These are phyloP conservation scores for Ceratocystis destructans DNA, from an alignment of 2,329 filamentous ascomycete genomes.

Conservation along the genomic window DNA sequence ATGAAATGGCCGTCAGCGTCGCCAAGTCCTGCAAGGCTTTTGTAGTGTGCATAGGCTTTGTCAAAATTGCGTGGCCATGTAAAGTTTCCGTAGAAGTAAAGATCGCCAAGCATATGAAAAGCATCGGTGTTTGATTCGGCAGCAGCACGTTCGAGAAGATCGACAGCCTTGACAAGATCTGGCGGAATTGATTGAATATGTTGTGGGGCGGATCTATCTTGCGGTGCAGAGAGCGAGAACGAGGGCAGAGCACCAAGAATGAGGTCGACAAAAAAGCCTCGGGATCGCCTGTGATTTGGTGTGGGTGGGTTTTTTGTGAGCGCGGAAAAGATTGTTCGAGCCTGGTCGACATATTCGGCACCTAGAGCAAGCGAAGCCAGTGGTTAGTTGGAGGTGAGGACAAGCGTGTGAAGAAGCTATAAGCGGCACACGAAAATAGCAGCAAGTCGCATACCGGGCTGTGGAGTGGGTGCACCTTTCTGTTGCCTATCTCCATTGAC, in stretches of 20 bases:
- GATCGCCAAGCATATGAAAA: slow-evolving; percentile 75
- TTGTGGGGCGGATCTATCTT: slow-evolving; percentile 6
- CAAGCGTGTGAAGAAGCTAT: neutral
- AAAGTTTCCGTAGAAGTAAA: slow-evolving; percentile 95
- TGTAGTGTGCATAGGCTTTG: slow-evolving; percentile 68
- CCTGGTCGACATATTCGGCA: slow-evolving; percentile 14
- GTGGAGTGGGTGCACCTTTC: neutral
- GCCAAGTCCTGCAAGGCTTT: slow-evolving; percentile 60
- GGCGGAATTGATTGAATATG: neutral
- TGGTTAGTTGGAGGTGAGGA: too few relatives aligned
- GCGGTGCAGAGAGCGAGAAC: slow-evolving; percentile 14
- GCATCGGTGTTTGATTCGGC: slow-evolving; percentile 60
- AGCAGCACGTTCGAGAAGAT: slow-evolving; percentile 39
- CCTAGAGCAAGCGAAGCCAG: slow-evolving; percentile 1
- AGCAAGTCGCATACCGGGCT: neutral
- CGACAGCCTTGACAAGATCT: slow-evolving; percentile 32
- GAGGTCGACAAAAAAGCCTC: slow-evolving; percentile 9
- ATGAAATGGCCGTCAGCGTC: slow-evolving; percentile 93
- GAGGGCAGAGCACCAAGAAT: slow-evolving; percentile 13
- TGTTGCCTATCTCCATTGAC: neutral
- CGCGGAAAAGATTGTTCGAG: slow-evolving; percentile 13
- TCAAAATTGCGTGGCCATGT: slow-evolving; percentile 71
- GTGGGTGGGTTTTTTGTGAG: slow-evolving; percentile 15
- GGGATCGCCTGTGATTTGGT: neutral
- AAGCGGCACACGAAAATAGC: neutral